Base-by-base conservation (phyloP, 1,284 basidiomycete genomes). In the Grifola frondosa region DNA sequence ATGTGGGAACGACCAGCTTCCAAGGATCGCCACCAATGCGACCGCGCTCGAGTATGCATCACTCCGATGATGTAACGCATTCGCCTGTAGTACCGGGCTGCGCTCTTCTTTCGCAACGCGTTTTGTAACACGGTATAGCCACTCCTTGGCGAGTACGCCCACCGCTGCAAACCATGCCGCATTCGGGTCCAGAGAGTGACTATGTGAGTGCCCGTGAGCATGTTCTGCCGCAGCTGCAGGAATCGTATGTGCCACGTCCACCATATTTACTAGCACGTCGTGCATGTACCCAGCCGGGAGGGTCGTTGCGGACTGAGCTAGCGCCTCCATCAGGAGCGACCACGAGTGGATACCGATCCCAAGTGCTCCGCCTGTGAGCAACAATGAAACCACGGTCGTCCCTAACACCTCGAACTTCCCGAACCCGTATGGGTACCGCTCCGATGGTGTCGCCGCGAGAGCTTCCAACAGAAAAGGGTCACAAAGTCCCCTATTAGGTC, bases 291-390 rank as follows among this genome's bases (percentile, higher is more conserved):
- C 83, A 0, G 81, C 67, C 4, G 80, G 73, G 20, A 88, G 61
- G 0, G 75, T 67, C 6, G 72, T 56, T 12, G 78, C 74, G 1
- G 81, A 78, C n/a, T 79, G 73, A 32, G 75, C 64, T 30, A 95
- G 73, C 6, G 82, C 78, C 26, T 84, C 72, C 29, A 89, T 63
- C 38, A 95, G 74, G 37, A 93, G 77, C 51, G 84, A 80, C 65
- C 92, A 94, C 2, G 92, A 94, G 70, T 99, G 96, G 53, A 95
- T 78, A 4, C 91, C 94, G 45, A 98, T 95, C 26, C 93, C 95
- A 13, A 96, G 74, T 0, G 93, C 93, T 26, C 94, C 94, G 6
- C 88, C 86, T 49, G 83, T 76, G 53, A 96, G 78, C 38, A 96
- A 78, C 33, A 95, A 68, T 9, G 88, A 88, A 37, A 96, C 87